Percentiles rank a stretch among this genome's conserved stretches.
phyloP scores from a whole-genome alignment of 78 protist genomes.

The Speleostelium caveatum region DNA sequence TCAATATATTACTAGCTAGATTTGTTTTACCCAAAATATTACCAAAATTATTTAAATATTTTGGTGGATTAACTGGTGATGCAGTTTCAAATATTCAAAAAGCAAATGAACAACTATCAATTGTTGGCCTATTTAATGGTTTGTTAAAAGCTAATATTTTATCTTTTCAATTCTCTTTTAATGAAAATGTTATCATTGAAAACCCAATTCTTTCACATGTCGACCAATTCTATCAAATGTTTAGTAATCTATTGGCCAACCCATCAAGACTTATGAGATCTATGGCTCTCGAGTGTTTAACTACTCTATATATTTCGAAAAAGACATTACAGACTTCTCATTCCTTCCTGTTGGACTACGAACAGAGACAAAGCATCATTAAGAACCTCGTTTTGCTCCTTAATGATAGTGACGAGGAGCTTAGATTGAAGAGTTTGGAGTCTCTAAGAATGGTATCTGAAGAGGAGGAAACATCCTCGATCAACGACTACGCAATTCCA shows the following conservation, averaged over 20 bases:
- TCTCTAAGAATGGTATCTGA: conserved; percentile 18
- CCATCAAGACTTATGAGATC: conserved; percentile 34
- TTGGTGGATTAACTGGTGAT: background rate
- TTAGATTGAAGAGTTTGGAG: conserved; percentile 42
- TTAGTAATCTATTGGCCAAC: conserved; percentile 19
- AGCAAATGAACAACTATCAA: conserved; percentile 57
- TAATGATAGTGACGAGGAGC: conserved; percentile 9
- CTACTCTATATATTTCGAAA: conserved; percentile 27
- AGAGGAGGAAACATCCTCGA: conserved; percentile 12
- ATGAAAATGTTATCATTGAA: background rate
- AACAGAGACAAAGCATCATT: conserved; percentile 35
- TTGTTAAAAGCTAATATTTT: conserved; percentile 50
- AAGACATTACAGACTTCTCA: background rate
- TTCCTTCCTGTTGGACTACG: conserved; percentile 14
- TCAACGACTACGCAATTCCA: conserved; percentile 49
- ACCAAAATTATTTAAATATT: conserved; percentile 30
- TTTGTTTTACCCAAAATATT: conserved; percentile 27
- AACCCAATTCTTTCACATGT: conserved; percentile 26
- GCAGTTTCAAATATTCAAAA: conserved; percentile 8
- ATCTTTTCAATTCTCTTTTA: background rate
- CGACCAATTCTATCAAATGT: conserved; percentile 22
- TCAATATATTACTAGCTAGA: conserved; percentile 11
- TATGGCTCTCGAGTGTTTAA: conserved; percentile 34
- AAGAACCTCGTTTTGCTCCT: conserved; percentile 24
- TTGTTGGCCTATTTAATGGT: conserved; percentile 51